Evolutionary conservation across 2,329 filamentous ascomycete species (phyloP), one percentile per base, ranked within the genome.

Genomic region (Colletotrichum costaricense): DNA sequence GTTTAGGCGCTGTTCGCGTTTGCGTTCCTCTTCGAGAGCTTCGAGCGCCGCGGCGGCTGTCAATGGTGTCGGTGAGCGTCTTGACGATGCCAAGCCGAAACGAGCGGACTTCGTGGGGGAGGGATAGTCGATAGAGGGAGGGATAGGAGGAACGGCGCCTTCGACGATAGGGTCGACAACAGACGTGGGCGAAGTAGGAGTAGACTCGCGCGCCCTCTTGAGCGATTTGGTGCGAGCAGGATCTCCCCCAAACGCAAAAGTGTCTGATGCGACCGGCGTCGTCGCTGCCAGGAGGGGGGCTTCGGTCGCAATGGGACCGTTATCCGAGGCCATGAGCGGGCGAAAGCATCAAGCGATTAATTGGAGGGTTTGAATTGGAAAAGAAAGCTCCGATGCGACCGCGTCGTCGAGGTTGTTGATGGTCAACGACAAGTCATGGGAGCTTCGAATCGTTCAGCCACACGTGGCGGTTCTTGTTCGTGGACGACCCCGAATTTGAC

Each of bases 101-200:
- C 88, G 87, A 67, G 88, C 88, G 62, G 87, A 83, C 79, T 91
- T 90, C 64, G 86, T 84, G 5, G 89, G 88, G 30, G 88, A 90
- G 22, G 65, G 81, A 78, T 76, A 67, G 26, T 65, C 68, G 74
- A 55, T 72, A 42, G 26, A 60, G 30, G 58, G 42, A 24, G 59
- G 46, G 59, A 63, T 54, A 30, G 67, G 63, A 30, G 66, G 55
- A 22, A 58, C 69, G 46, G 63, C 63, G 60, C 38, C 46, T 46
- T 72, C 74, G 64, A 46, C 66, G 16, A 67, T 16, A n/a, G 77
- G 63, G 8, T 78, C 76, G 72, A 80, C 73, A 22, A 76, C 78
- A 54, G 79, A 80, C 9, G 77, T 79, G 33, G 81, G 81, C 60
- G 81, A 83, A n/a, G 81, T 79, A 5, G 84, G 84, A 2, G 84